These are phyloP conservation scores for Diddensiella transvaalensis DNA, from an alignment of 805 yeast species.

Conservation along the genomic window DNA sequence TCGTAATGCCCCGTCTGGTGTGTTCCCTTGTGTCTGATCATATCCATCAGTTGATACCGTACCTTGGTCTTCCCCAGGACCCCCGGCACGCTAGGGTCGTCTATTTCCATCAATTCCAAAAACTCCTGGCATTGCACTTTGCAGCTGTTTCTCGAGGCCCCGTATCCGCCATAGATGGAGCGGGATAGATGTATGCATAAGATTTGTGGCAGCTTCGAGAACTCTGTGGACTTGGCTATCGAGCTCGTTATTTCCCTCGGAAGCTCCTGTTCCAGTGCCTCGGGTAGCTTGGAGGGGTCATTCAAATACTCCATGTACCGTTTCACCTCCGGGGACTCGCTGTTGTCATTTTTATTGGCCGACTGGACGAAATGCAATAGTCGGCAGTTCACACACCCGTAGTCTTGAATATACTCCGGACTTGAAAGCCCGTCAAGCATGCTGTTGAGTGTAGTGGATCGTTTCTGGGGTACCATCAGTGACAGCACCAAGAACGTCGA, in stretches of 20 bases:
- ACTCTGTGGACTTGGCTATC: conserved; percentile 60
- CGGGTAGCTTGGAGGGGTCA: conserved; percentile 45
- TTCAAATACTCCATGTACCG: conserved; percentile 45
- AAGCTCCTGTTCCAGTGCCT: conserved; percentile 34
- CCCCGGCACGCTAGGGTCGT: conserved; percentile 9
- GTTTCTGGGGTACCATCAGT: conserved; percentile 62
- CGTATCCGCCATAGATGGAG: conserved; percentile 67
- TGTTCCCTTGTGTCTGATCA: conserved; percentile 83
- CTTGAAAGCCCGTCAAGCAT: conserved; percentile 55
- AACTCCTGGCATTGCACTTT: conserved; percentile 60
- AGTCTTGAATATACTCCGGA: conserved; percentile 74
- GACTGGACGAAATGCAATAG: conserved; percentile 27
- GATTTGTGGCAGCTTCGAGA: conserved; percentile 65
- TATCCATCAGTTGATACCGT: conserved; percentile 61
- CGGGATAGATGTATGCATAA: conserved; percentile 82
- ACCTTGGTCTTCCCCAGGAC: conserved; percentile 33
- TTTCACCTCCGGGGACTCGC: conserved; percentile 16
- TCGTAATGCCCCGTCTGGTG: conserved; percentile 90
- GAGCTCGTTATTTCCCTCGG: conserved; percentile 52
- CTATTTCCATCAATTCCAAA: conserved; percentile 37
- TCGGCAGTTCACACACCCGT: conserved; percentile 68
- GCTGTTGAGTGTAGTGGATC: conserved; percentile 45
- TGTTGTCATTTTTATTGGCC: background rate
- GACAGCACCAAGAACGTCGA: conserved; percentile 70
- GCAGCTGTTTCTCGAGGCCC: conserved; percentile 70